A percentile compares a stretch with the other conserved stretches of the same genome.
Evolutionary conservation across 2,329 filamentous ascomycete species (phyloP).

Genomic region (Aspergillus sp.): DNA sequence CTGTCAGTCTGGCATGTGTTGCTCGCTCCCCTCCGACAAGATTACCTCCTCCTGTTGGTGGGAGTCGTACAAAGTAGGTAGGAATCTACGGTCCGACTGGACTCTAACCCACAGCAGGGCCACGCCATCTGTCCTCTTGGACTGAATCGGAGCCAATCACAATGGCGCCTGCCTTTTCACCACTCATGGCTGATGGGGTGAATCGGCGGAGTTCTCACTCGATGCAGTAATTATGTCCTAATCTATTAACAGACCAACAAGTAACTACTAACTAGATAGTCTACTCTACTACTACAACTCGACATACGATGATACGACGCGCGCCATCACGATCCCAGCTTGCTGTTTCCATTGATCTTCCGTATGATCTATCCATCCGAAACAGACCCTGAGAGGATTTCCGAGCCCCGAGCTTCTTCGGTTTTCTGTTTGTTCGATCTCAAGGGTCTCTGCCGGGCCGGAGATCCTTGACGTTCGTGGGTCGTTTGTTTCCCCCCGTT

Average conservation of each 20-base stretch:
- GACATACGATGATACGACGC: not conserved
- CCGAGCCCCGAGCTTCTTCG: not conserved
- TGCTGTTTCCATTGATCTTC: not conserved
- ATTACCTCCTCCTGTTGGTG: not conserved
- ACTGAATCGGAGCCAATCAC: not conserved
- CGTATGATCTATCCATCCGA: not conserved
- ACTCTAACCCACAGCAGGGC: not conserved
- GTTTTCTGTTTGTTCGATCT: not conserved
- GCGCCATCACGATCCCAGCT: not conserved
- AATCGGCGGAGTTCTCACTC: not conserved
- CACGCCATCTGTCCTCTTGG: not conserved
- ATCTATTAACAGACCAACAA: not conserved
- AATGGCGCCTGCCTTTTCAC: not conserved
- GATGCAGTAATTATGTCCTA: constrained; percentile 1
- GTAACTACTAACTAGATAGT: no score
- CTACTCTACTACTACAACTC: no score
- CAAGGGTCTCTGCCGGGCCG: not conserved
- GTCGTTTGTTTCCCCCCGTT: not conserved
- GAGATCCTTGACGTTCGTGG: not conserved
- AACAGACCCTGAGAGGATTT: not conserved
- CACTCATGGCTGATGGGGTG: not conserved
- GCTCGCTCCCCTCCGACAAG: not conserved
- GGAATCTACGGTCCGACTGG: not conserved
- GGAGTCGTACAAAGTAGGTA: not conserved
- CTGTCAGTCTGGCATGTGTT: not conserved